Conservation (phyloP, 2,329 filamentous ascomycete species). For the Alternaria atra region DNA sequence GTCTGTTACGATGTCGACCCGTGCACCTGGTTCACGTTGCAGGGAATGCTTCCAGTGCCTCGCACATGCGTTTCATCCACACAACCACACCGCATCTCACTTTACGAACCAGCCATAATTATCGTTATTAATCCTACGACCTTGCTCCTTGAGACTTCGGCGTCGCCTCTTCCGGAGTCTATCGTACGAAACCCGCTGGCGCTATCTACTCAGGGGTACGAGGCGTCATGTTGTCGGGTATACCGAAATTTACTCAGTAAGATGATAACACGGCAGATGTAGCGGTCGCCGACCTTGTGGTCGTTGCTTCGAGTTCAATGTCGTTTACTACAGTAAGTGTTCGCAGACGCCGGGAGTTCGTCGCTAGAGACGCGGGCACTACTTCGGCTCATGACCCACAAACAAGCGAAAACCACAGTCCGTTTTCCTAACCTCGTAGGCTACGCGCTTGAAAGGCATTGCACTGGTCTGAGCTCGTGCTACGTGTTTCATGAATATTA, state of each 20-base stretch:
- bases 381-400: background rate
- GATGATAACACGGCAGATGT: background rate
- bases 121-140: background rate
- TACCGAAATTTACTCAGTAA: background rate
- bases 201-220: background rate
- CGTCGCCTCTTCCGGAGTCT: background rate
- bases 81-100: slow-evolving; percentile 6
- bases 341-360: background rate
- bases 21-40: slow-evolving; percentile 8
- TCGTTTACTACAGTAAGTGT: background rate
- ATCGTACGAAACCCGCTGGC: background rate
- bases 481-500: too few relatives aligned
- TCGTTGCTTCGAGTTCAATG: background rate
- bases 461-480: background rate
- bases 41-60: slow-evolving; percentile 3
- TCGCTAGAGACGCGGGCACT: background rate
- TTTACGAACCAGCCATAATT: background rate
- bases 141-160: background rate
- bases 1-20: background rate
- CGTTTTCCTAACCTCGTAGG: too few relatives aligned
- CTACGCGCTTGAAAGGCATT: too few relatives aligned
- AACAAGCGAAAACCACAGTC: background rate
- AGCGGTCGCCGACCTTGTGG: background rate
- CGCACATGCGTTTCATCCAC: slow-evolving; percentile 4
- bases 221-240: background rate